A percentile compares a stretch with the other conserved stretches of the same genome.
Evolutionary conservation across 805 yeast species (phyloP).

Genomic region (Zygotorulaspora sp.): DNA sequence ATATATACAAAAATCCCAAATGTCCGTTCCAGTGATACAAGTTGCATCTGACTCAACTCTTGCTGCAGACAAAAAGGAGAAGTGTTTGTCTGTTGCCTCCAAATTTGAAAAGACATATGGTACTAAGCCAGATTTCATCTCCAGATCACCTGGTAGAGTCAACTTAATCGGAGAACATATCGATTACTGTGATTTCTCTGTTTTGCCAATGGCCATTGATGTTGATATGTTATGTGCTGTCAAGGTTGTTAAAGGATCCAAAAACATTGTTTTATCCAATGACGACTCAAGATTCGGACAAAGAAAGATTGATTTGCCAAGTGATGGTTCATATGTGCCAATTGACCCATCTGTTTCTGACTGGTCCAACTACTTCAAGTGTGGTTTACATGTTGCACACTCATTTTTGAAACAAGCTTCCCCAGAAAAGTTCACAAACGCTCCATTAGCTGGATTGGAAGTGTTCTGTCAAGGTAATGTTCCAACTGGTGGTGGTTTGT

Average conservation of each 20-base stretch:
- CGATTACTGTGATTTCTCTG: slow-evolving; percentile 63
- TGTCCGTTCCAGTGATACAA: slow-evolving; percentile 19
- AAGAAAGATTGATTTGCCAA: slow-evolving; percentile 38
- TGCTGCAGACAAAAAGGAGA: slow-evolving; percentile 10
- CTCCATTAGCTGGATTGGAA: slow-evolving; percentile 44
- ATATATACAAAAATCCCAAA: not conserved
- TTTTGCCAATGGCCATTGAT: slow-evolving; percentile 69
- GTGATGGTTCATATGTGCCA: slow-evolving; percentile 37
- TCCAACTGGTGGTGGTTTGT: slow-evolving; percentile 68
- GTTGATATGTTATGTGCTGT: slow-evolving; percentile 58
- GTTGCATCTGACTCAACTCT: slow-evolving; percentile 4
- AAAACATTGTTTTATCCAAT: slow-evolving; percentile 36
- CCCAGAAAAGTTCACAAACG: slow-evolving; percentile 29
- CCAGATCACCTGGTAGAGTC: slow-evolving; percentile 73
- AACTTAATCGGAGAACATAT: slow-evolving; percentile 73
- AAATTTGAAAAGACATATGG: slow-evolving; percentile 30
- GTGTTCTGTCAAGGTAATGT: slow-evolving; percentile 58
- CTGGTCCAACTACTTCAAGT: slow-evolving; percentile 68
- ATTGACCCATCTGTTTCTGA: slow-evolving; percentile 49
- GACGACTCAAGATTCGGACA: slow-evolving; percentile 36
- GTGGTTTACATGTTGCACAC: slow-evolving; percentile 59
- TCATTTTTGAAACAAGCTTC: slow-evolving; percentile 39
- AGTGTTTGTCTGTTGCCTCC: slow-evolving; percentile 10
- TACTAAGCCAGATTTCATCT: slow-evolving; percentile 39
- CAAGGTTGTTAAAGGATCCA: slow-evolving; percentile 23